Evolutionary conservation across 495 filamentous ascomycete genomes (phyloP), one percentile per base, ranked within the genome.

Genomic region (Penicillium robsamsonii): DNA sequence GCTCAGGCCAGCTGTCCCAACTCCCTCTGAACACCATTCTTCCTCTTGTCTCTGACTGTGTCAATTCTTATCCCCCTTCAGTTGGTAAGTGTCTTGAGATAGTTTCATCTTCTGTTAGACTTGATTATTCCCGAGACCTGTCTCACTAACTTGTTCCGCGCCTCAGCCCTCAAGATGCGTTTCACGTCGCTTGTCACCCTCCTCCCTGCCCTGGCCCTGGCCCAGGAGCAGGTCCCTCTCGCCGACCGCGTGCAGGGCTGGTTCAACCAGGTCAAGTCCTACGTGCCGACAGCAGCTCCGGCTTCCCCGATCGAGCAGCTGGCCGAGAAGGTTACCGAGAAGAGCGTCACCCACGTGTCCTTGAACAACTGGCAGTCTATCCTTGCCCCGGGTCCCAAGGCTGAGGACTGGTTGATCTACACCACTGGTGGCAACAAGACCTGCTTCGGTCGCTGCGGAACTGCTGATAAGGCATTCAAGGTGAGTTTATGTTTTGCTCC

Each of bases 401-500:
- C 87, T 3, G 84, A 88, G 70, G 87, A 92, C 69, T 96, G 88
- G 89, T 83, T 87, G 75, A 75, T 96, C 56, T 82, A 88, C 65
- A 71, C 95, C 48, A 90, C 87, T 1, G 92, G 92, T 48, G 85
- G 89, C 41, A 95, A 96, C 74, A 91, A 87, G 76, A 92, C 90
- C 29, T 97, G 92, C 77, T 90, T 84, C 64, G 91, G 78, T 53
- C 70, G 77, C 56, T 88, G 84, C 68, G 77, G 56, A 11, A 68
- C 69, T 5, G 76, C 79, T 29, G 78, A 83, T 18, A 75, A 74
- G 59, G 77, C 78, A 0, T 86, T 82, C 72, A 84, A 85, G 60
- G 79, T 84, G 69, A 58, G 76, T 68, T 46, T 25, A 27, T 33
- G 11, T 7, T 18, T 33, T 31, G 5, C 17, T 10, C 45, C 5